Percentiles rank a stretch among this genome's conserved stretches.
These are phyloP conservation scores for Yamadazyma paraphyllophila DNA, from an alignment of 805 yeast genomes.

Conservation along the genomic window DNA sequence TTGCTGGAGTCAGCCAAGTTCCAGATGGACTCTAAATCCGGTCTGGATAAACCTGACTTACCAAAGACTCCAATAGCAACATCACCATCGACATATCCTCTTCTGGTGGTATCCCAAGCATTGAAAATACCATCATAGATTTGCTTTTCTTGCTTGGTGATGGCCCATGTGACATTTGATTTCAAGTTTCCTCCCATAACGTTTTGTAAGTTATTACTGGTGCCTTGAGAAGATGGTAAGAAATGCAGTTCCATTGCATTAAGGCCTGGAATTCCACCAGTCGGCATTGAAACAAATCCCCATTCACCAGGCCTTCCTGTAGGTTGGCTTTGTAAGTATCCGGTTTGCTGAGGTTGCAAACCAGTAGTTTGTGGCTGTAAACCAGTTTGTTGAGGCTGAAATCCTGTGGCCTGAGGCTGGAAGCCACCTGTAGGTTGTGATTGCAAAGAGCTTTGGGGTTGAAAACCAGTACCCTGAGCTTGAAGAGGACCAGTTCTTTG, in stretches of 20 bases:
- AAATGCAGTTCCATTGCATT: conserved; percentile 66
- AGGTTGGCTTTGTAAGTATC: conserved; percentile 47
- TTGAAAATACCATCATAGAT: conserved; percentile 84
- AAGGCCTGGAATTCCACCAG: conserved; percentile 70
- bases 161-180: conserved; percentile 72
- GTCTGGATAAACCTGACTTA: conserved; percentile 83
- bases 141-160: conserved; percentile 81
- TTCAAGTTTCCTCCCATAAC: conserved; percentile 44
- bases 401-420: conserved; percentile 26
- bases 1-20: conserved; percentile 79
- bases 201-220: conserved; percentile 38
- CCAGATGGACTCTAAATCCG: conserved; percentile 90
- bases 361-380: conserved; percentile 27
- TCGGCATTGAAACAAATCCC: conserved; percentile 71
- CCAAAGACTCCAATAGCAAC: conserved; percentile 84
- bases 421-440: conserved; percentile 24
- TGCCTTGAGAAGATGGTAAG: conserved; percentile 49
- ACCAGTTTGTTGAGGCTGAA: conserved; percentile 21
- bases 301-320: conserved; percentile 77
- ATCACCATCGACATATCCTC: conserved; percentile 74
- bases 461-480: conserved; percentile 17
- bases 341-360: conserved; percentile 32
- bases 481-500: conserved; percentile 25
- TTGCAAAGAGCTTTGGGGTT: conserved; percentile 18
- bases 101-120: conserved; percentile 73